These are phyloP conservation scores for Hirschfeldia incana DNA, from an alignment of 345 rosid species.

Conservation along the genomic window DNA sequence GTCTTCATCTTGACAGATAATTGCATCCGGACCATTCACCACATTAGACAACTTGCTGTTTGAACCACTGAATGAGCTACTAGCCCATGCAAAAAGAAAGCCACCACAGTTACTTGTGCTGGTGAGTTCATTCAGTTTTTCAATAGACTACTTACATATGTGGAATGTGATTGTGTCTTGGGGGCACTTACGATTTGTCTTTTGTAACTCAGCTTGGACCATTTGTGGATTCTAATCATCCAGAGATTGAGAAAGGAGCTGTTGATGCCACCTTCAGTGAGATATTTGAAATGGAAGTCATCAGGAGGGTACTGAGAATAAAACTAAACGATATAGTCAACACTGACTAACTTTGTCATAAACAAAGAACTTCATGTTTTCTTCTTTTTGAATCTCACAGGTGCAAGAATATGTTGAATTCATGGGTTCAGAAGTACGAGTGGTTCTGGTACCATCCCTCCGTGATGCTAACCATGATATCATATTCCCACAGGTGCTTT, in stretches of 20 bases:
- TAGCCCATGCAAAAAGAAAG: conserved; percentile 80
- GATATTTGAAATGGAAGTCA: conserved; percentile 63
- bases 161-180: background rate
- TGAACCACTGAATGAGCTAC: conserved; percentile 86
- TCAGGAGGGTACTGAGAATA: conserved; percentile 56
- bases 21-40: conserved; percentile 92
- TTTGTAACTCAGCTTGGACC: conserved; percentile 71
- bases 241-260: conserved; percentile 75
- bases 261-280: conserved; percentile 59
- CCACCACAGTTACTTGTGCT: conserved; percentile 75
- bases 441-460: conserved; percentile 74
- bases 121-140: conserved; percentile 43
- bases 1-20: conserved; percentile 49
- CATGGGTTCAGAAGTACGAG: conserved; percentile 65
- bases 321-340: background rate
- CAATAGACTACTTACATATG: background rate
- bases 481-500: conserved; percentile 90
- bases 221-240: conserved; percentile 86
- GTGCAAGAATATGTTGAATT: conserved; percentile 80
- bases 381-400: conserved; percentile 42
- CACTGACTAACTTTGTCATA: background rate
- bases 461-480: conserved; percentile 92
- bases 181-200: background rate
- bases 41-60: conserved; percentile 78
- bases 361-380: background rate